Conservation (phyloP, 2,329 filamentous ascomycete genomes). For the Neonectria coccinea region DNA sequence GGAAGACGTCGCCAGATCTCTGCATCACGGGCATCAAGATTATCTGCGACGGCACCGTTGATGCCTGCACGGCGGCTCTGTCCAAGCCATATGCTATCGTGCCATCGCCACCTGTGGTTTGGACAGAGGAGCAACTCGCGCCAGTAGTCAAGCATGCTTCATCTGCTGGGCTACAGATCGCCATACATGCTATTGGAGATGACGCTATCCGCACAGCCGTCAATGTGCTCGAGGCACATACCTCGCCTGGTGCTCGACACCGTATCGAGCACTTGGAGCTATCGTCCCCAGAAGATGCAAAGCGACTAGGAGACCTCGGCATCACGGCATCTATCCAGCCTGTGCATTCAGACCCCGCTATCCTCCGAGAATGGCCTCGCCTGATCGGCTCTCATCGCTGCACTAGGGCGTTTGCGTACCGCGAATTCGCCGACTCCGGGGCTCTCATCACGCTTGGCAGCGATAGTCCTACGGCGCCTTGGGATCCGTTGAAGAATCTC, state of each 20-base stretch:
- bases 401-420: slow-evolving; percentile 69
- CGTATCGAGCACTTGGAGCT: slow-evolving; percentile 27
- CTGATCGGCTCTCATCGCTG: slow-evolving; percentile 65
- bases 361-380: slow-evolving; percentile 25
- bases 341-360: slow-evolving; percentile 21
- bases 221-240: slow-evolving; percentile 17
- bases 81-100: slow-evolving; percentile 60
- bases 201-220: slow-evolving; percentile 25
- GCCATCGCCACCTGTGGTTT: slow-evolving; percentile 6
- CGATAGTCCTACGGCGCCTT: slow-evolving; percentile 67
- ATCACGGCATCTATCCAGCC: slow-evolving; percentile 27
- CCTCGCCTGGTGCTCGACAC: slow-evolving; percentile 13
- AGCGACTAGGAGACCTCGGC: slow-evolving; percentile 18
- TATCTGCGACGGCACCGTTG: slow-evolving; percentile 71
- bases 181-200: slow-evolving; percentile 41
- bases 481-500: slow-evolving; percentile 61
- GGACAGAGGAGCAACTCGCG: slow-evolving; percentile 16
- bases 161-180: slow-evolving; percentile 17
- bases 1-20: slow-evolving; percentile 46
- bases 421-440: slow-evolving; percentile 65
- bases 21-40: slow-evolving; percentile 71
- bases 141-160: slow-evolving; percentile 14
- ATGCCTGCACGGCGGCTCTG: slow-evolving; percentile 70
- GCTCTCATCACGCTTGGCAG: slow-evolving; percentile 64
- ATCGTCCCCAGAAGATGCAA: slow-evolving; percentile 21